phyloP scores from a whole-genome alignment of 495 filamentous ascomycete species.

The Hypoxylon lenormandii region DNA sequence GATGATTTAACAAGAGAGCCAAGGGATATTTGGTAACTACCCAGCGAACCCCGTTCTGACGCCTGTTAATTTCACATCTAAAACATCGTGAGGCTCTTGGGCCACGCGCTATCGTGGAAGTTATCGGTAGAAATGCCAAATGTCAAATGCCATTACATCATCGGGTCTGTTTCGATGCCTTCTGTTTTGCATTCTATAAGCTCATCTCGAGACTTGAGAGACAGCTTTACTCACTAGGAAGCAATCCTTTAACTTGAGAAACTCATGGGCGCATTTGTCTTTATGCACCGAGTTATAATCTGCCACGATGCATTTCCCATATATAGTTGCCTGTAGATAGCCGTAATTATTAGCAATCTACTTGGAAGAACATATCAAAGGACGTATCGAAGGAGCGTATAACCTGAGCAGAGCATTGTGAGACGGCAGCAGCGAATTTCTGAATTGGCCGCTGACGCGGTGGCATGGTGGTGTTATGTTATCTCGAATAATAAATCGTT shows the following conservation, averaged over 20 bases:
- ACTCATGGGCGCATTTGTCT: constrained; percentile 89
- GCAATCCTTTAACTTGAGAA: constrained; percentile 87
- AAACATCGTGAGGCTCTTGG: not conserved
- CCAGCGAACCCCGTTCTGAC: too few relatives aligned
- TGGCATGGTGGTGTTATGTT: constrained; percentile 56
- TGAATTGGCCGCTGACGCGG: constrained; percentile 78
- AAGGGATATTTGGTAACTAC: too few relatives aligned
- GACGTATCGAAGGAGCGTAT: not conserved
- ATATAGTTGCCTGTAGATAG: constrained; percentile 74
- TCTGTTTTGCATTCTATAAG: constrained; percentile 29
- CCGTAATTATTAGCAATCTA: constrained; percentile 4
- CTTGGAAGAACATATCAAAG: not conserved
- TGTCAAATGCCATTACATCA: not conserved
- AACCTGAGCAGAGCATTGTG: constrained; percentile 86
- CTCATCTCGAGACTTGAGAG: not conserved
- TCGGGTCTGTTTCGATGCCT: constrained; percentile 36
- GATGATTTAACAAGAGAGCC: too few relatives aligned
- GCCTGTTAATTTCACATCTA: not conserved
- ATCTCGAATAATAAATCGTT: too few relatives aligned
- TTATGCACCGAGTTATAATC: constrained; percentile 93
- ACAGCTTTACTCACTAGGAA: constrained; percentile 72
- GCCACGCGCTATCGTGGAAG: not conserved
- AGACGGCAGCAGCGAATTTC: constrained; percentile 83
- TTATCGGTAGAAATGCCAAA: too few relatives aligned
- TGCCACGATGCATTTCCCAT: constrained; percentile 89